phyloP scores from a whole-genome alignment of 768 basidiomycete species.

The Megacollybia marginata region DNA sequence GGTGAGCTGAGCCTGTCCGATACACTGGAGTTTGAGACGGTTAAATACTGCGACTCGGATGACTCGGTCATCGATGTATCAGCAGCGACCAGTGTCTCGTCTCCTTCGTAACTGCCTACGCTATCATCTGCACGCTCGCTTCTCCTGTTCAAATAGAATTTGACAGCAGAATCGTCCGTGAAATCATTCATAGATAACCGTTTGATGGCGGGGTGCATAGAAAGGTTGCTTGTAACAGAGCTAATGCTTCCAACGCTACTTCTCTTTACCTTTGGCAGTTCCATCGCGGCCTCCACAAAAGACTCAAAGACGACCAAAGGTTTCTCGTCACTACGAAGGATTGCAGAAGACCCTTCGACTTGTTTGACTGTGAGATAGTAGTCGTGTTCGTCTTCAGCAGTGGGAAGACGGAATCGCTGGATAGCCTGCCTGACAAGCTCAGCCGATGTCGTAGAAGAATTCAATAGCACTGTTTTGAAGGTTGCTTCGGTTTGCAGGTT shows the following conservation, averaged over 20 bases:
- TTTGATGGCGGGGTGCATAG: conserved; percentile 92
- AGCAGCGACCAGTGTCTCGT: conserved; percentile 34
- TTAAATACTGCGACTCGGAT: neutral
- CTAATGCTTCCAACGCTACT: conserved; percentile 92
- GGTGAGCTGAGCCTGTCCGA: conserved; percentile 78
- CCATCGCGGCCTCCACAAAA: conserved; percentile 73
- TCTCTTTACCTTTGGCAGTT: conserved; percentile 82
- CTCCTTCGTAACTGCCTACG: conserved; percentile 29
- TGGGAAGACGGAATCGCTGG: conserved; percentile 83
- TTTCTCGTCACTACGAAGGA: conserved; percentile 61
- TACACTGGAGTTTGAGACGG: conserved; percentile 27
- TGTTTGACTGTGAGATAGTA: conserved; percentile 94
- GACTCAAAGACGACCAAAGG: conserved; percentile 89
- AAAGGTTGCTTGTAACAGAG: conserved; percentile 87
- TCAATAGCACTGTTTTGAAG: conserved; percentile 95
- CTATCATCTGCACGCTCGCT: conserved; percentile 22
- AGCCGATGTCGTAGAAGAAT: conserved; percentile 71
- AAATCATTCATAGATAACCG: conserved; percentile 96
- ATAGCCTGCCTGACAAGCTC: conserved; percentile 90
- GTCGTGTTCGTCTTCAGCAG: conserved; percentile 48
- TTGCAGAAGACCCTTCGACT: conserved; percentile 79
- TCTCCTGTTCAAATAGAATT: conserved; percentile 85
- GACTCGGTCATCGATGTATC: conserved; percentile 13
- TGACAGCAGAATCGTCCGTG: conserved; percentile 93
- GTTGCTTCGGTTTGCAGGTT: conserved; percentile 90